Evolutionary conservation across 345 rosid species (phyloP), one percentile per base, ranked within the genome.

Genomic region (Heritiera littoralis): DNA sequence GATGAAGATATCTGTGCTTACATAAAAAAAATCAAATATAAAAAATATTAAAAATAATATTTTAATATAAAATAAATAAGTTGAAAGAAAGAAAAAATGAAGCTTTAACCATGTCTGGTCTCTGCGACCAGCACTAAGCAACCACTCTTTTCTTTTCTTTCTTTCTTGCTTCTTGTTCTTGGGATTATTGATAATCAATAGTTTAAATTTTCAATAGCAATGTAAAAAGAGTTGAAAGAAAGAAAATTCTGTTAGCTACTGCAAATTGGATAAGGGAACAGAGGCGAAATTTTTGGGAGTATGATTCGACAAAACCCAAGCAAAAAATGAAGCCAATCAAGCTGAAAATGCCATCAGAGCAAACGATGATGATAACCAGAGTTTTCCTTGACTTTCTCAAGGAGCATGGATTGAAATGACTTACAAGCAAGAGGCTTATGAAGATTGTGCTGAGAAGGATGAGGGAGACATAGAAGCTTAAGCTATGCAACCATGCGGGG

Each of bases 281-380:
- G 77, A 75, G 59, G 60, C 35, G 76, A 20, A 72, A 89, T 87
- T 82, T 83, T 89, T 70, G 75, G 85, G 75, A 75, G 83, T 6
- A 87, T 86, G 10, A 56, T 75, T 6, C 86, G 96, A 80, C 85
- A 9, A 94, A 90, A 83, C 92, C 93, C 0, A 94, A 89, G 66
- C 97, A 93, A 0, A 88, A 86, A 77, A 90, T 91, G 95, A 92
- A 91, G 78, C 94, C 93, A 6, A 89, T 88, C 61, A 94, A 94
- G 91, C 89, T 92, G 12, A 90, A 83, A 18, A 87, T 87, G 74
- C 92, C 92, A 66, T 92, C 89, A 1, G 94, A 94, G 90, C 94
- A 90, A 80, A 89, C 93, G 1, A 93, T 90, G 87, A 94, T 91
- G 7, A 90, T 92, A 79, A 89, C 96, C 0, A 79, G 94, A 80